Percentiles rank a stretch among this genome's conserved stretches.
phyloP scores from a whole-genome alignment of 2,329 filamentous ascomycete species.

The Cryphonectria radicalis region DNA sequence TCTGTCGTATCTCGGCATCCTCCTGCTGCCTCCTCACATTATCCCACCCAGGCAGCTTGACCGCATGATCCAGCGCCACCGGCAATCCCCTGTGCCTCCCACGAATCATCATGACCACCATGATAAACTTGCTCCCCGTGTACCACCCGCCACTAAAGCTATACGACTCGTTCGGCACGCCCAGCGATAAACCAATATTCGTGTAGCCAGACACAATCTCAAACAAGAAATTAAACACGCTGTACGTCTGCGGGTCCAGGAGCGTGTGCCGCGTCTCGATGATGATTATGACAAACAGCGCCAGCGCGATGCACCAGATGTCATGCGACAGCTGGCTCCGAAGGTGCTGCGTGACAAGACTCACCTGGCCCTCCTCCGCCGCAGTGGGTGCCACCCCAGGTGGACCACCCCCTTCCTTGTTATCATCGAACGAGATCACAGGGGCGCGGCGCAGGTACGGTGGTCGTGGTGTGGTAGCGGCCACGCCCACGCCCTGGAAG shows the following conservation, averaged over 20 bases:
- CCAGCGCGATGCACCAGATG: conserved; percentile 67
- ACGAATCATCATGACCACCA: conserved; percentile 43
- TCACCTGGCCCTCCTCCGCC: conserved; percentile 30
- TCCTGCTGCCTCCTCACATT: conserved; percentile 35
- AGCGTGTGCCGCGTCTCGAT: conserved; percentile 63
- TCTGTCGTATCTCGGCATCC: conserved; percentile 27
- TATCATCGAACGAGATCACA: conserved; percentile 23
- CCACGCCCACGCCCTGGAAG: conserved; percentile 34
- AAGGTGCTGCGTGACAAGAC: conserved; percentile 51
- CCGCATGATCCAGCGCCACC: conserved; percentile 58
- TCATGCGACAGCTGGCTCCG: conserved; percentile 70
- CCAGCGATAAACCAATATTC: conserved; percentile 24
- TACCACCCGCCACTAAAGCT: conserved; percentile 28
- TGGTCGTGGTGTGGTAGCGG: conserved; percentile 23
- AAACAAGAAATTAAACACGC: conserved; percentile 64
- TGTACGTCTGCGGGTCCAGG: conserved; percentile 54
- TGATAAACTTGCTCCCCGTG: conserved; percentile 26
- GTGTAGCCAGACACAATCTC: conserved; percentile 49
- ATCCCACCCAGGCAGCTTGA: conserved; percentile 45
- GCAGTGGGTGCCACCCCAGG: conserved; percentile 10
- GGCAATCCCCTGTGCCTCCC: conserved; percentile 60
- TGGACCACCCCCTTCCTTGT: conserved; percentile 6
- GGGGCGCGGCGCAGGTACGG: conserved; percentile 22
- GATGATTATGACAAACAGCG: conserved; percentile 62
- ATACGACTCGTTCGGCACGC: conserved; percentile 20